phyloP scores from a whole-genome alignment of 1,284 basidiomycete genomes.

The Leccinum angustisporum region DNA sequence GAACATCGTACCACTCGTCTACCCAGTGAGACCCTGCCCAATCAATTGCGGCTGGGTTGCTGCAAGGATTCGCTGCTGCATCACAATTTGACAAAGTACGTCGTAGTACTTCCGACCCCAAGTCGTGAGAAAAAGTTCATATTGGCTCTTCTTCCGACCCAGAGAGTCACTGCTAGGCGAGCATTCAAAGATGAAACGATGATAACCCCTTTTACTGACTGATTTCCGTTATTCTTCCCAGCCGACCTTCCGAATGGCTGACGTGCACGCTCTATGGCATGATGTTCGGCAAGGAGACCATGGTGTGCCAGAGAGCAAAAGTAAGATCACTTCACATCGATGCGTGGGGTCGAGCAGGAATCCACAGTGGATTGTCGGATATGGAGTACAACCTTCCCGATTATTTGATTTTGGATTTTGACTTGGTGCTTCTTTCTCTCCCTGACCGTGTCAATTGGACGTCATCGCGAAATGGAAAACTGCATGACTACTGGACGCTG shows the following conservation, averaged over 20 bases:
- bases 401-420: constrained; percentile 4
- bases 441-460: constrained; percentile 16
- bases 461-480: constrained; percentile 21
- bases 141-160: background rate
- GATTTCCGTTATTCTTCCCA: constrained; percentile 1
- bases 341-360: background rate
- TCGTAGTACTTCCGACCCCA: background rate
- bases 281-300: background rate
- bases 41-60: constrained; percentile 7
- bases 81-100: background rate
- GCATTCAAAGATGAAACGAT: background rate
- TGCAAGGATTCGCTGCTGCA: constrained; percentile 1
- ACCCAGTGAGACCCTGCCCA: background rate
- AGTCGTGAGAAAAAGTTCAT: constrained; percentile 14
- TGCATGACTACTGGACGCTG: constrained; percentile 2
- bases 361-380: background rate
- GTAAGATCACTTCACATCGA: background rate
- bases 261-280: background rate
- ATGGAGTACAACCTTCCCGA: constrained; percentile 1
- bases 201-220: background rate
- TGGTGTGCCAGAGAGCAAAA: background rate
- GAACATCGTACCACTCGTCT: constrained; percentile 3
- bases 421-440: constrained; percentile 20
- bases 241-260: background rate
- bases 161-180: background rate